Base-by-base conservation (phyloP, 2,329 filamentous ascomycete species). In the Ciborinia camelliae region DNA sequence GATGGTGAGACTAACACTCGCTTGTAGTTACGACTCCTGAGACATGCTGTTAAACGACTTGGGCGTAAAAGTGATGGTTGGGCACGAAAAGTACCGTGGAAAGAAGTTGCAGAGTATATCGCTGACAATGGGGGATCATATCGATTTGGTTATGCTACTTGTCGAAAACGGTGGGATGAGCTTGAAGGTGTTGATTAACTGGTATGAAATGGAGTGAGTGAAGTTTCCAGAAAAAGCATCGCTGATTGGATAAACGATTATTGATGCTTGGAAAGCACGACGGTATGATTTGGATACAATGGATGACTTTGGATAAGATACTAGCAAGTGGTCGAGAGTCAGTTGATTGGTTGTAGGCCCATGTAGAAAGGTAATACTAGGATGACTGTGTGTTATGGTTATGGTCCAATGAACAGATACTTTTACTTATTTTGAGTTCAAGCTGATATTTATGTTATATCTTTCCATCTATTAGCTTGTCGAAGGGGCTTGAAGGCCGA, bases 131-230 rank as follows among this genome's bases (percentile, higher is more conserved):
- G 83, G 1, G 84, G 83, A 2, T 81, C 81, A 3, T 88, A 88
- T 72, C 78, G 77, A 54, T 89, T 88, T 71, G 84, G 84, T 10
- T 80, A 82, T 68, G 80, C 82, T 14, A 86, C 85, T 0, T 86
- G 84, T 69, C 81, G 81, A 43, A 85, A 83, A 76, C 81, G 82
- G 65, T 88, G 83, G 81, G 79, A 84, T 64, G 77, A 81, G 35
- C 68, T 76, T 62, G 67, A 72, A 53, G 58, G 14, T 23, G 45
- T n/a, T 48, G 47, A 30, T 15, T 59, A 58, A 14, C 15, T 14
- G 30, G n/a, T 23, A 35, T 55, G 41, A 35, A 50, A n/a, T n/a
- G n/a, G n/a, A 10, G 26, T 14, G 48, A 37, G 37, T 45, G 12
- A 4, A 28, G 18, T 6, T 35, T 26, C 35, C 32, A 37, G n/a